phyloP scores from a whole-genome alignment of 495 filamentous ascomycete species.

The Entonaema liquescens region DNA sequence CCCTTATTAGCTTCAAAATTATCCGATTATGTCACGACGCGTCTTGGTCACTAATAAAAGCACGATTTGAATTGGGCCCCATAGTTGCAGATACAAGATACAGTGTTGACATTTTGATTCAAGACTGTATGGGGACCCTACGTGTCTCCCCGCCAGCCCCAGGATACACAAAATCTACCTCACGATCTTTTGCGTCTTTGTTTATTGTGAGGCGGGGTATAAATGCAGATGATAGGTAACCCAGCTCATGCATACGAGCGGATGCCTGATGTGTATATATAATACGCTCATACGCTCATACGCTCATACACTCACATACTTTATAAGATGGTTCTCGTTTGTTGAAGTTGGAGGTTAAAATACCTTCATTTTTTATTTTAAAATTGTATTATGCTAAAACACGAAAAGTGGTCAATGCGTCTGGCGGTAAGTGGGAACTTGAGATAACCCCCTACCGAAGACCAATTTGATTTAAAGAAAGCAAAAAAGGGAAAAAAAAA shows the following conservation, averaged over 20 bases:
- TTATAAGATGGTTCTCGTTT: not conserved
- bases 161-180: slow-evolving; percentile 1
- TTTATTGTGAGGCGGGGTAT: not conserved
- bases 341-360: not conserved
- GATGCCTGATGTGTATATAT: not conserved
- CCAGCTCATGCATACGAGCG: slow-evolving; percentile 5
- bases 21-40: not conserved
- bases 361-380: not conserved
- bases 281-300: not conserved
- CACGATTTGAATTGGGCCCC: not conserved
- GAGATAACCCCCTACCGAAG: slow-evolving; percentile 11
- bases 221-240: not conserved
- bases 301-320: not conserved
- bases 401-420: slow-evolving; percentile 30
- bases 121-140: not conserved
- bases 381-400: slow-evolving; percentile 1
- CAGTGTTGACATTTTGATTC: not conserved
- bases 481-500: too few species aligned
- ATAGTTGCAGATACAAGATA: not conserved
- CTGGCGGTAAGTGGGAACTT: slow-evolving; percentile 27
- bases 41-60: not conserved
- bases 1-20: not conserved
- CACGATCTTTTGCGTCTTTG: not conserved
- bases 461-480: slow-evolving; percentile 5
- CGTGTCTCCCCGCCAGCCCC: slow-evolving; percentile 3